phyloP scores from a whole-genome alignment of 306 rosid species.

The Acmispon strigosus region DNA sequence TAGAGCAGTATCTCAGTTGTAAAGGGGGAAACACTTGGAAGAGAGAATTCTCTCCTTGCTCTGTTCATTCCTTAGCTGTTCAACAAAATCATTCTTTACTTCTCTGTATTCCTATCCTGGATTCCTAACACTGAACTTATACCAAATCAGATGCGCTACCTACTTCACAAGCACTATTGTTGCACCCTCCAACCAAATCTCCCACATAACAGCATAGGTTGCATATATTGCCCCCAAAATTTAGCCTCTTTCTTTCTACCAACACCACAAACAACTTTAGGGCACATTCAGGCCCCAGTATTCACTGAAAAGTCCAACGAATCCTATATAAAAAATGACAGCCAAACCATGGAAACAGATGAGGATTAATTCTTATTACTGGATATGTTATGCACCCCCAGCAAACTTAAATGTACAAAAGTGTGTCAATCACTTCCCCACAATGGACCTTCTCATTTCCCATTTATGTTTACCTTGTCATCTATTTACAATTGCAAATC shows the following conservation, averaged over 20 bases:
- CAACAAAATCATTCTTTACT: too few species aligned
- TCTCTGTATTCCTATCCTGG: too few species aligned
- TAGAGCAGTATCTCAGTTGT: too few species aligned
- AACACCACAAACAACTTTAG: not conserved
- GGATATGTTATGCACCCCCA: not conserved
- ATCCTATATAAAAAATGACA: not conserved
- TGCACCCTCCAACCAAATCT: not conserved
- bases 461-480: not conserved
- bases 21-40: too few species aligned
- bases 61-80: too few species aligned
- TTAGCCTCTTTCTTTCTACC: not conserved
- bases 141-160: too few species aligned
- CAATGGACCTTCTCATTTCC: not conserved
- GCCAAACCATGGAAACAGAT: not conserved
- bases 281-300: not conserved
- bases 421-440: not conserved
- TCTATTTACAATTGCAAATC: not conserved
- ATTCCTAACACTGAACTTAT: too few species aligned
- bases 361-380: not conserved
- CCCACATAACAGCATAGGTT: not conserved
- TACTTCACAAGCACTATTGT: too few species aligned
- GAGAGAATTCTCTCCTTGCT: too few species aligned
- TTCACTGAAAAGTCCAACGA: not conserved
- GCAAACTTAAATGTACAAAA: not conserved
- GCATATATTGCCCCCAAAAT: not conserved